phyloP scores from a whole-genome alignment of 352 stramenopile genomes.

The Globisporangium orthogonon region DNA sequence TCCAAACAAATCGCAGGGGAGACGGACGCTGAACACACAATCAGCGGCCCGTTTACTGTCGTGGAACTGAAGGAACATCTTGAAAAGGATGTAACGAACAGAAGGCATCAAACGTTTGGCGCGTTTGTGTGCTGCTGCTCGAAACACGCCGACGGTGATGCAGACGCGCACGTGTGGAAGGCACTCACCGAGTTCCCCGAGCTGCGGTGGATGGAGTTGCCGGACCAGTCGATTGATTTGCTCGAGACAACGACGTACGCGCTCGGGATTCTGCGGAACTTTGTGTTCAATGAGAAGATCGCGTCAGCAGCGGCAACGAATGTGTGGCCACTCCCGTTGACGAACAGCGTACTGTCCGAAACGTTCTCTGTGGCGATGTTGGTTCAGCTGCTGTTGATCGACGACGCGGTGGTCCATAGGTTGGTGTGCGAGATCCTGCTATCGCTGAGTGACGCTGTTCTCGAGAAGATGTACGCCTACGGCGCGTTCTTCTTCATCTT shows the following conservation, averaged over 20 bases:
- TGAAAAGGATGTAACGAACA: constrained; percentile 30
- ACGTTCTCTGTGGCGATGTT: constrained; percentile 40
- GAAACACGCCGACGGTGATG: constrained; percentile 25
- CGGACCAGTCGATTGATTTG: constrained; percentile 51
- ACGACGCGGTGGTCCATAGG: constrained; percentile 35
- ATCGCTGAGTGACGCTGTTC: constrained; percentile 33
- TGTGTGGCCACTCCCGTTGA: constrained; percentile 47
- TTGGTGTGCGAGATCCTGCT: constrained; percentile 63
- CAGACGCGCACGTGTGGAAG: constrained; percentile 45
- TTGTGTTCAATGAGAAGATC: constrained; percentile 49
- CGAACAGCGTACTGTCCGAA: constrained; percentile 49
- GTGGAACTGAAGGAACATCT: constrained; percentile 53
- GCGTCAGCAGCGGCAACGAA: constrained; percentile 18
- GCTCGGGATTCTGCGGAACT: constrained; percentile 54
- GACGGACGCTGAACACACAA: constrained; percentile 11
- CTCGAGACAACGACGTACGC: constrained; percentile 32
- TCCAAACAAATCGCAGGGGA: constrained; percentile 28
- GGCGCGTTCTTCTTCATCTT: constrained; percentile 79
- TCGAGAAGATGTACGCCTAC: constrained; percentile 49
- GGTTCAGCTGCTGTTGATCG: constrained; percentile 62
- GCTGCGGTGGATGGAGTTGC: constrained; percentile 77
- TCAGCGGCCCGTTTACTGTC: constrained; percentile 43
- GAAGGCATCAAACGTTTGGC: constrained; percentile 25
- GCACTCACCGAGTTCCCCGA: constrained; percentile 58
- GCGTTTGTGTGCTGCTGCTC: constrained; percentile 71